Conservation (phyloP, 2,329 filamentous ascomycete species). For the Talaromyces sp. region DNA sequence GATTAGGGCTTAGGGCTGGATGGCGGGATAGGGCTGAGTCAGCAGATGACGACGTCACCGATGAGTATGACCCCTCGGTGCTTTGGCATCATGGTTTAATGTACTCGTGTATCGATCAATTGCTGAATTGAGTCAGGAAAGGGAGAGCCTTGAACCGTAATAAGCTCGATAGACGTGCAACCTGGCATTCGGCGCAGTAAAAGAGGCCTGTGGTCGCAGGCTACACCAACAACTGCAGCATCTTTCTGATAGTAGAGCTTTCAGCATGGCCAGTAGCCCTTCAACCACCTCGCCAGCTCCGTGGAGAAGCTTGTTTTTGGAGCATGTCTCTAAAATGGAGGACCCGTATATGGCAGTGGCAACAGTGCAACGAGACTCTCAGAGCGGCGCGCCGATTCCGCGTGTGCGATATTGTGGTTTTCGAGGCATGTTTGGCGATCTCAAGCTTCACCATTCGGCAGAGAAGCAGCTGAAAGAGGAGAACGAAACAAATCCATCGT, state of each 20-base stretch:
- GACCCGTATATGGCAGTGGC: conserved; percentile 36
- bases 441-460: conserved; percentile 60
- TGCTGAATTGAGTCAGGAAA: background rate
- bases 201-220: conserved; percentile 4
- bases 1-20: background rate
- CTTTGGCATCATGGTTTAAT: background rate
- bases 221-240: conserved; percentile 8
- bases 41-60: background rate
- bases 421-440: conserved; percentile 73
- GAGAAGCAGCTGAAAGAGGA: conserved; percentile 57
- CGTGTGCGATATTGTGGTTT: conserved; percentile 74
- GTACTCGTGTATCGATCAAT: background rate
- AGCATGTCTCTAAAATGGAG: conserved; percentile 39
- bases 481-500: conserved; percentile 52
- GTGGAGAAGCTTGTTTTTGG: conserved; percentile 47
- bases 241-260: conserved; percentile 1
- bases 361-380: conserved; percentile 34
- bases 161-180: background rate
- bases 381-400: conserved; percentile 19
- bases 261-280: background rate
- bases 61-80: background rate
- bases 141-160: background rate
- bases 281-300: conserved; percentile 33
- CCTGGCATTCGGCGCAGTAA: conserved; percentile 3
- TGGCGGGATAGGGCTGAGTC: background rate